Evolutionary conservation across 2,329 filamentous ascomycete species (phyloP).

Genomic region (Aspergillus floridensis): DNA sequence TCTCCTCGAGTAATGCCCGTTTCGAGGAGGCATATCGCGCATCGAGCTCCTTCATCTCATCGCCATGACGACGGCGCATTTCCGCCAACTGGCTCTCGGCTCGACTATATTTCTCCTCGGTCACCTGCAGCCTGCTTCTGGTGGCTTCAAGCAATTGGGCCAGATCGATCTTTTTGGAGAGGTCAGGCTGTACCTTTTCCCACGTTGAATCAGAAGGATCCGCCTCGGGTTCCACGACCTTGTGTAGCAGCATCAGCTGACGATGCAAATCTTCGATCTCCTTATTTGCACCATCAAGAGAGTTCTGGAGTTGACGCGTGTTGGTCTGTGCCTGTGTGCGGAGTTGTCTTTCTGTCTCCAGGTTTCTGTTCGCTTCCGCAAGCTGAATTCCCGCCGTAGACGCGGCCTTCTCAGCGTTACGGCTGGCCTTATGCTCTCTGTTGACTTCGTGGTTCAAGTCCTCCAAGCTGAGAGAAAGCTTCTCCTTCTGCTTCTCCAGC

Average conservation of each 20-base stretch:
- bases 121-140: conserved; percentile 83
- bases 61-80: conserved; percentile 69
- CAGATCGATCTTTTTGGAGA: conserved; percentile 68
- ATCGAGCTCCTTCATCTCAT: conserved; percentile 66
- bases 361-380: conserved; percentile 81
- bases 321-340: conserved; percentile 82
- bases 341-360: conserved; percentile 86
- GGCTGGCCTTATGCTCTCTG: conserved; percentile 81
- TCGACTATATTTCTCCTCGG: conserved; percentile 74
- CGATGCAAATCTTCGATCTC: conserved; percentile 78
- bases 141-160: conserved; percentile 82
- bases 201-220: conserved; percentile 64
- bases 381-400: conserved; percentile 78
- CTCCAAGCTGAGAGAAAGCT: conserved; percentile 80
- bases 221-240: conserved; percentile 77
- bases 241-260: conserved; percentile 78
- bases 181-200: conserved; percentile 67
- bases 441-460: conserved; percentile 91
- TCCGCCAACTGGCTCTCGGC: conserved; percentile 81
- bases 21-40: conserved; percentile 60
- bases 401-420: conserved; percentile 84
- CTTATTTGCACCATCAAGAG: conserved; percentile 74
- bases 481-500: conserved; percentile 91
- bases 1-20: conserved; percentile 79
- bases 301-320: conserved; percentile 73